Percentiles rank a stretch among this genome's conserved stretches.
Conservation (phyloP, 345 rosid species). For the Pelargonium nanum region DNA sequence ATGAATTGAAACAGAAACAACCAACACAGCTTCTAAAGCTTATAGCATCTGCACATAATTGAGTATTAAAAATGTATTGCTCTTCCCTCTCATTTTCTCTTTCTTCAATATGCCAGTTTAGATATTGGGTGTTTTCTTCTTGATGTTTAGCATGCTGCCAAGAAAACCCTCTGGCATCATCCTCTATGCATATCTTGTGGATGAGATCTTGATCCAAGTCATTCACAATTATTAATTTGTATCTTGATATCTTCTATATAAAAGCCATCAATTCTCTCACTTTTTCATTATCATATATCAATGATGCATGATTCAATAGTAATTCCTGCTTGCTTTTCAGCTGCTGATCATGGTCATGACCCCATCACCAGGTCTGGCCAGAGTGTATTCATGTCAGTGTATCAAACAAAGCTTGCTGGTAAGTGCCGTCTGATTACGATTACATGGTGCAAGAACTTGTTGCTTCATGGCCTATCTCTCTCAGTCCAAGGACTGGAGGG, state of each 20-base stretch:
- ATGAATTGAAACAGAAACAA: background rate
- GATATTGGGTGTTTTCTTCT: background rate
- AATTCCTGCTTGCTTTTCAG: constrained; percentile 38
- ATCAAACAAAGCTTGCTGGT: constrained; percentile 33
- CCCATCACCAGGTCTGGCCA: constrained; percentile 36
- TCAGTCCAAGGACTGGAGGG: constrained; percentile 29
- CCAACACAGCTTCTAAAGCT: constrained; percentile 7
- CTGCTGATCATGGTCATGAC: constrained; percentile 23
- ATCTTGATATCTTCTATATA: background rate
- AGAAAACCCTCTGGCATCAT: constrained; percentile 15
- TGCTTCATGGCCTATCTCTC: constrained; percentile 39
- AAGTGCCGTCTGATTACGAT: constrained; percentile 33
- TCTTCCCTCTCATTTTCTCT: constrained; percentile 5
- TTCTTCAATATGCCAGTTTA: too few species aligned
- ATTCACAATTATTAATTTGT: background rate
- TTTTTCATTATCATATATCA: background rate
- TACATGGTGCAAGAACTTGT: constrained; percentile 44
- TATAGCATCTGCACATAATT: constrained; percentile 10
- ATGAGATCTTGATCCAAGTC: constrained; percentile 11
- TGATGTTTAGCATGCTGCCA: constrained; percentile 11
- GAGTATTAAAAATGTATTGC: constrained; percentile 9
- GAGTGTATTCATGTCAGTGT: constrained; percentile 33
- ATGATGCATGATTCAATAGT: constrained; percentile 38
- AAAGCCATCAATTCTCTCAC: background rate
- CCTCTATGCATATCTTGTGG: constrained; percentile 6